Conservation (phyloP, 441 rosid genomes). For the Lepidium campestre region DNA sequence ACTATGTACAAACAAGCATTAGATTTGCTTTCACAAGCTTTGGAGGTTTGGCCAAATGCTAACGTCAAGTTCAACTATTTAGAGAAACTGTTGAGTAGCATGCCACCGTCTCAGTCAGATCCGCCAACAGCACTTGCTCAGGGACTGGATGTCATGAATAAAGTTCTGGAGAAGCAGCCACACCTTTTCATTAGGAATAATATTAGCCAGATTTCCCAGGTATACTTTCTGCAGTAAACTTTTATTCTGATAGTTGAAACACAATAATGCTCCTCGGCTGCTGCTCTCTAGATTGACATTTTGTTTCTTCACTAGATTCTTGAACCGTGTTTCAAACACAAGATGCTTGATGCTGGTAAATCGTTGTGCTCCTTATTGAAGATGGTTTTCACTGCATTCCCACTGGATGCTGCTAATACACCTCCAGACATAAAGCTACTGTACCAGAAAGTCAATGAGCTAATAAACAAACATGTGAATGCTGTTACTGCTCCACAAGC, state of each 20-base stretch:
- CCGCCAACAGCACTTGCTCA: conserved; percentile 97
- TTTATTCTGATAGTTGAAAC: conserved; percentile 8
- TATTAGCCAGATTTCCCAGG: conserved; percentile 91
- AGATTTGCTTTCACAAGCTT: conserved; percentile 91
- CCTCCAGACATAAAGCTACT: conserved; percentile 72
- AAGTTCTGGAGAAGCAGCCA: conserved; percentile 96
- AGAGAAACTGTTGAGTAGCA: conserved; percentile 82
- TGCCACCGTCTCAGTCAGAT: conserved; percentile 95
- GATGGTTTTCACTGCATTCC: conserved; percentile 94
- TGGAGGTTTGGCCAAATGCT: conserved; percentile 99
- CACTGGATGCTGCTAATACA: conserved; percentile 66
- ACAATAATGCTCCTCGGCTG: background rate
- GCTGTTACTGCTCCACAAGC: conserved; percentile 64
- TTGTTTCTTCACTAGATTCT: conserved; percentile 59
- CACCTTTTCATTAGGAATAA: conserved; percentile 92
- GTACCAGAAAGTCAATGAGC: conserved; percentile 87
- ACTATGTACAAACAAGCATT: conserved; percentile 92
- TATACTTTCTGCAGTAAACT: conserved; percentile 34
- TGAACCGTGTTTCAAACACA: conserved; percentile 96
- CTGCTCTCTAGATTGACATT: conserved; percentile 3
- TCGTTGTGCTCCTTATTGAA: conserved; percentile 92
- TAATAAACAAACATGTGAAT: conserved; percentile 83
- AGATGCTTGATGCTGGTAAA: conserved; percentile 94
- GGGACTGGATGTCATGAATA: conserved; percentile 99
- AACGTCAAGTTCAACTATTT: conserved; percentile 96